These are phyloP conservation scores for Daldinia concentrica DNA, from an alignment of 495 filamentous ascomycete genomes.

Conservation along the genomic window DNA sequence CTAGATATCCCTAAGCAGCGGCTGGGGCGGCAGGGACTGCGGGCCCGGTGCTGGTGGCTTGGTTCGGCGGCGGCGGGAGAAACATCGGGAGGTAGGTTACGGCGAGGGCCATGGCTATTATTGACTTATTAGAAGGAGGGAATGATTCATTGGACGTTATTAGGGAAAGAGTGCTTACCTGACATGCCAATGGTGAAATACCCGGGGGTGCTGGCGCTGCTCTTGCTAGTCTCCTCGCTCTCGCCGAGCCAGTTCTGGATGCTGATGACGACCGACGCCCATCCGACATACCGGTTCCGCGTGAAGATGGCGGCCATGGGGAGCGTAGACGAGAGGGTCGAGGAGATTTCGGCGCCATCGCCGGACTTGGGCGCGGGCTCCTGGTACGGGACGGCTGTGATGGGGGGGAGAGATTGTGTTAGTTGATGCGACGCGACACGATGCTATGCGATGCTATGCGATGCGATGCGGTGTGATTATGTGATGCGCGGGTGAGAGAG, in stretches of 20 bases:
- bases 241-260: slow-evolving; percentile 89
- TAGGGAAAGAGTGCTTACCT: slow-evolving; percentile 60
- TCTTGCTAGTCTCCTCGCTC: slow-evolving; percentile 73
- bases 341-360: slow-evolving; percentile 60
- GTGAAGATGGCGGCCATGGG: slow-evolving; percentile 97
- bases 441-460: slow-evolving; percentile 21
- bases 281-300: slow-evolving; percentile 87
- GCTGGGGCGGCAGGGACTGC: slow-evolving; percentile 52
- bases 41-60: slow-evolving; percentile 51
- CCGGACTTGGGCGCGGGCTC: slow-evolving; percentile 54
- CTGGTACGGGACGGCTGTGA: slow-evolving; percentile 61
- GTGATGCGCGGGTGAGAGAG: slow-evolving; percentile 8
- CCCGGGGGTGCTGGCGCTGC: slow-evolving; percentile 73
- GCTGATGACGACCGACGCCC: slow-evolving; percentile 84
- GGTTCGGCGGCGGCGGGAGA: slow-evolving; percentile 66
- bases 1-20: slow-evolving; percentile 20
- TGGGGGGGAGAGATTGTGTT: slow-evolving; percentile 18
- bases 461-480: slow-evolving; percentile 4
- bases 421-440: slow-evolving; percentile 20
- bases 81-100: slow-evolving; percentile 89
- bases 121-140: background rate
- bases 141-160: background rate
- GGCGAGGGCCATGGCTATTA: slow-evolving; percentile 79
- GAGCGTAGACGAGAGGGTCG: slow-evolving; percentile 81
- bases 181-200: slow-evolving; percentile 89